Conservation (phyloP, 495 filamentous ascomycete species). For the Evansstolkia leycettana region DNA sequence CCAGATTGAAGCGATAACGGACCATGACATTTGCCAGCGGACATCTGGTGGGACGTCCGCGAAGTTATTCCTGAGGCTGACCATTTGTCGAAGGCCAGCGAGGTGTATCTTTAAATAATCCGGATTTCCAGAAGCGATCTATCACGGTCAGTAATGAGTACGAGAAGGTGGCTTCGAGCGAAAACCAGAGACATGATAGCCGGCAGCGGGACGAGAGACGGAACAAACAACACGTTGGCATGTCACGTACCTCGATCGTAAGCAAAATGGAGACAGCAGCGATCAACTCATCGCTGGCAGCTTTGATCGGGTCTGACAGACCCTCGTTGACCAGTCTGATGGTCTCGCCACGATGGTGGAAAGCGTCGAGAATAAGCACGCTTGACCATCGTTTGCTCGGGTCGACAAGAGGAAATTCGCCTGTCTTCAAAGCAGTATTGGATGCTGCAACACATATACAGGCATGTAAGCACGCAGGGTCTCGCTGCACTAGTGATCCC, state of each 20-base stretch:
- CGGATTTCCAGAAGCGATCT: conserved; percentile 34
- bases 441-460: conserved; percentile 32
- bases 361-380: conserved; percentile 28
- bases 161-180: too few species aligned
- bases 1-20: conserved; percentile 1
- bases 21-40: conserved; percentile 37
- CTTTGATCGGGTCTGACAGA: conserved; percentile 29
- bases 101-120: conserved; percentile 36
- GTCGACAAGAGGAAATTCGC: conserved; percentile 27
- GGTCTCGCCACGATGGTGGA: conserved; percentile 35
- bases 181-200: too few species aligned
- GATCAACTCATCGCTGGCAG: conserved; percentile 33
- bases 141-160: conserved; percentile 5
- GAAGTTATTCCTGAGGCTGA: conserved; percentile 29
- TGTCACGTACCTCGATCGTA: conserved; percentile 28
- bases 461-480: conserved; percentile 30
- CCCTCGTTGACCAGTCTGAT: conserved; percentile 34
- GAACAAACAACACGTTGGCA: too few species aligned
- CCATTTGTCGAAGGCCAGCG: conserved; percentile 35
- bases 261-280: conserved; percentile 32
- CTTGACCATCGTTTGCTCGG: conserved; percentile 20
- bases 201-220: too few species aligned
- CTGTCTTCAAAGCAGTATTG: conserved; percentile 25
- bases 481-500: conserved; percentile 24
- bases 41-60: conserved; percentile 28